Evolutionary conservation across 2,329 filamentous ascomycete species (phyloP).

Genomic region (Apiospora rasikravindrae): DNA sequence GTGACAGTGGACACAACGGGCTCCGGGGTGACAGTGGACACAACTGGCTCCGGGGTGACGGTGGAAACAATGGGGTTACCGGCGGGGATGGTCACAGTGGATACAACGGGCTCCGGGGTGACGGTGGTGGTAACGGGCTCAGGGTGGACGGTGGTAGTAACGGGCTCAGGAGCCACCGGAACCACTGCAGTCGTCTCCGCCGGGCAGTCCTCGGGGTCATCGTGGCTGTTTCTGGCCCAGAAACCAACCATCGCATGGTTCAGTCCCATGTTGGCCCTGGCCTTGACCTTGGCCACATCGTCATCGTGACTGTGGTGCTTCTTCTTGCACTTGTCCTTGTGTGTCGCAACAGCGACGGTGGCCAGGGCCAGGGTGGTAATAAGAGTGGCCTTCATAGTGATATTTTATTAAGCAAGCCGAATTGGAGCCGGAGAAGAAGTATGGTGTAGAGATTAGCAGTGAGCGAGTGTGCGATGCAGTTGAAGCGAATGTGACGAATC

Average conservation of each 20-base stretch:
- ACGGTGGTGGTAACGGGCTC: background rate
- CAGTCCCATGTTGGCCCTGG: background rate
- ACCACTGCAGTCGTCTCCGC: background rate
- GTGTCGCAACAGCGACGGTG: slow-evolving; percentile 8
- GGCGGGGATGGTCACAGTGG: background rate
- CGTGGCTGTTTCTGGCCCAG: slow-evolving; percentile 6
- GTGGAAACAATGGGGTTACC: background rate
- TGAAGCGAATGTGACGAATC: slow-evolving; percentile 21
- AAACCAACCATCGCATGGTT: background rate
- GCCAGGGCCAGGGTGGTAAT: slow-evolving; percentile 21
- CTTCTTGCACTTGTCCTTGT: slow-evolving; percentile 16
- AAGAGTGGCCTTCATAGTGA: slow-evolving; percentile 19
- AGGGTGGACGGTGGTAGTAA: too few relatives aligned
- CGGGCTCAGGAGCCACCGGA: background rate
- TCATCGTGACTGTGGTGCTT: slow-evolving; percentile 3
- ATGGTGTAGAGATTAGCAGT: background rate
- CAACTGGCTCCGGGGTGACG: background rate
- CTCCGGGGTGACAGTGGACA: background rate
- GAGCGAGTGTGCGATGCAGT: background rate
- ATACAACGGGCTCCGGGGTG: background rate
- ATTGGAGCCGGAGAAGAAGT: background rate
- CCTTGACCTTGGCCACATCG: background rate
- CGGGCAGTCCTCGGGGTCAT: background rate
- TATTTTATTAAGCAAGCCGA: background rate
- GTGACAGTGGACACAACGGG: too few relatives aligned